Evolutionary conservation across 169 alveolate species (phyloP).

Genomic region (Besnoitia besnoiti): DNA sequence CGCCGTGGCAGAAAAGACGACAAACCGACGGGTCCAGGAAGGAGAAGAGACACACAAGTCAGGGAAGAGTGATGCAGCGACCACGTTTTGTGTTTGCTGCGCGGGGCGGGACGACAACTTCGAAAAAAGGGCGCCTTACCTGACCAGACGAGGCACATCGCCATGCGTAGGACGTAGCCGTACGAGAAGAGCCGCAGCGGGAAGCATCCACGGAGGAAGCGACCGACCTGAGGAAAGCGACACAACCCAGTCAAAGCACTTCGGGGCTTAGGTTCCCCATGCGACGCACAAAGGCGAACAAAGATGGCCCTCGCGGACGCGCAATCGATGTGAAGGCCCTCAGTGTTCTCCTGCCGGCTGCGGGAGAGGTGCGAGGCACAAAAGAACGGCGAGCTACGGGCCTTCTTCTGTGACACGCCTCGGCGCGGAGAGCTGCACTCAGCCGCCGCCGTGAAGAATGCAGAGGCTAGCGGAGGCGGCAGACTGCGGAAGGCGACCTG

Average conservation of each 20-base stretch:
- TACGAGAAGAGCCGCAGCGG: conserved; percentile 33
- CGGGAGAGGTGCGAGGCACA: too few relatives aligned
- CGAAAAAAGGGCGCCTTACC: too few relatives aligned
- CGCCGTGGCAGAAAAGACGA: not conserved
- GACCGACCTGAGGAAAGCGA: conserved; percentile 22
- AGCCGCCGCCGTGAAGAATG: not conserved
- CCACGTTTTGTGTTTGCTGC: too few relatives aligned
- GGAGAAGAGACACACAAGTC: not conserved
- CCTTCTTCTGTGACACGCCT: too few relatives aligned
- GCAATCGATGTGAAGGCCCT: too few relatives aligned
- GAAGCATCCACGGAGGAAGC: not conserved
- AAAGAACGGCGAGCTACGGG: not conserved
- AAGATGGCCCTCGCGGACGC: too few relatives aligned
- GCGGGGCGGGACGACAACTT: too few relatives aligned
- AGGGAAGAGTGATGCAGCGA: not conserved
- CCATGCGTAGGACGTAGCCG: conserved; percentile 42
- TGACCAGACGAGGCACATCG: conserved; percentile 44
- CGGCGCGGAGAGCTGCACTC: not conserved
- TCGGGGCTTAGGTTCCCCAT: not conserved
- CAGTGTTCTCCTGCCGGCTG: too few relatives aligned
- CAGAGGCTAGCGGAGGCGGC: not conserved
- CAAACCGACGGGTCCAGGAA: not conserved
- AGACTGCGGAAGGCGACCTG: not conserved
- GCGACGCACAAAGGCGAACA: too few relatives aligned
- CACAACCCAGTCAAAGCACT: not conserved